Conservation (phyloP, 768 basidiomycete species). For the Amylocystis lapponica region DNA sequence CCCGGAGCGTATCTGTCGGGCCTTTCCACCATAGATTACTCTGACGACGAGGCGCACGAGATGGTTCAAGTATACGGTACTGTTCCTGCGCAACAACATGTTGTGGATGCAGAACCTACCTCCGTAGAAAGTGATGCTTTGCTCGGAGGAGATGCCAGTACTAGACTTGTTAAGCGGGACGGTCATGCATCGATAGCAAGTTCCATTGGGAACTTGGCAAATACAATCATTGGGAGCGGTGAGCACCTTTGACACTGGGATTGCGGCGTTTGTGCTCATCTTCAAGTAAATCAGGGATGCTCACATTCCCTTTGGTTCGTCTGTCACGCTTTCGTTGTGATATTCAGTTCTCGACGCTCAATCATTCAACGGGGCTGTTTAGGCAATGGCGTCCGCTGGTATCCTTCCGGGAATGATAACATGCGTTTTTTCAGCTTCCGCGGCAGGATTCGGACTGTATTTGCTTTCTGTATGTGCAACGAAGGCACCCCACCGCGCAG, state of each 20-base stretch:
- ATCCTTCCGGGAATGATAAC: slow-evolving; percentile 87
- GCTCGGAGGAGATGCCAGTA: slow-evolving; percentile 39
- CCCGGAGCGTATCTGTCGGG: not conserved
- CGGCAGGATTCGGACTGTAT: slow-evolving; percentile 84
- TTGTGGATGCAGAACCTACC: slow-evolving; percentile 17
- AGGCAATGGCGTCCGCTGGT: slow-evolving; percentile 90
- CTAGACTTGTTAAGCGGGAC: slow-evolving; percentile 33
- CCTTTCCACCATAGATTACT: not conserved
- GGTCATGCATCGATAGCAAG: slow-evolving; percentile 68
- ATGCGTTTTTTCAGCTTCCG: slow-evolving; percentile 72
- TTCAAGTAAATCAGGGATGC: slow-evolving; percentile 56
- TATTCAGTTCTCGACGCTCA: not conserved
- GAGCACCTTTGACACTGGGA: slow-evolving; percentile 23
- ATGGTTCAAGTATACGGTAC: slow-evolving; percentile 71
- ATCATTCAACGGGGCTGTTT: not conserved
- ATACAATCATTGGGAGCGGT: slow-evolving; percentile 93
- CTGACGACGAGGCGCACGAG: slow-evolving; percentile 34
- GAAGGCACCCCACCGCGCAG: slow-evolving; percentile 61
- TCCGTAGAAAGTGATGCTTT: slow-evolving; percentile 57
- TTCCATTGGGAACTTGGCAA: slow-evolving; percentile 74
- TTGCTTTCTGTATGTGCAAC: slow-evolving; percentile 81
- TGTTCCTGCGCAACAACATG: slow-evolving; percentile 24
- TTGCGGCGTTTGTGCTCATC: not conserved
- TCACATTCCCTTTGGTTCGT: slow-evolving; percentile 78
- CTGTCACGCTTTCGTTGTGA: not conserved